These are phyloP conservation scores for Naematelia aurantialba DNA, from an alignment of 768 basidiomycete genomes.

Conservation along the genomic window DNA sequence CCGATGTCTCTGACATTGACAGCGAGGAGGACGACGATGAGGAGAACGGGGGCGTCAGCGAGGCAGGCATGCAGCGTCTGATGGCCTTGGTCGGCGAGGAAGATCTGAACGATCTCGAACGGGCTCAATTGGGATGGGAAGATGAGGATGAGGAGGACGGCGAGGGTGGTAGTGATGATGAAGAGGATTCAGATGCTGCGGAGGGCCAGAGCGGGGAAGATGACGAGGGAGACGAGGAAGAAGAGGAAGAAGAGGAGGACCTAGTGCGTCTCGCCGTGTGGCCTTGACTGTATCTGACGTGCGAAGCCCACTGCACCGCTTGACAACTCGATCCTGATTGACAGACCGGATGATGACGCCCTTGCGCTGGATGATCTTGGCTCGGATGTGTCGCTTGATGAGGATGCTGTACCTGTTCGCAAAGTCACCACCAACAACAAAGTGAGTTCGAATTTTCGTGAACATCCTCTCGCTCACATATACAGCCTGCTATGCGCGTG, in stretches of 20 bases:
- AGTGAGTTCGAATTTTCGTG: conserved; percentile 52
- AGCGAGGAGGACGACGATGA: conserved; percentile 46
- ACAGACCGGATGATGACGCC: conserved; percentile 49
- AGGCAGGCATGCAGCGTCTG: conserved; percentile 39
- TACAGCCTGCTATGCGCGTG: conserved; percentile 40
- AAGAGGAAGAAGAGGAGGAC: conserved; percentile 11
- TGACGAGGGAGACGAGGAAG: too few relatives aligned
- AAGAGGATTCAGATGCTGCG: conserved; percentile 31
- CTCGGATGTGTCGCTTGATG: conserved; percentile 59
- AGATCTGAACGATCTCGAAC: conserved; percentile 65
- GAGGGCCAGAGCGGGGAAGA: conserved; percentile 27
- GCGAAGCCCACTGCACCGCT: not conserved
- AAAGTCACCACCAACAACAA: conserved; percentile 80
- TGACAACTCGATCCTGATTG: conserved; percentile 38
- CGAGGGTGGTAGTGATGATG: conserved; percentile 42
- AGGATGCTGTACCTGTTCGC: conserved; percentile 74
- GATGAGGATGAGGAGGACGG: conserved; percentile 45
- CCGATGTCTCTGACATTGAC: conserved; percentile 21
- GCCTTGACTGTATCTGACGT: conserved; percentile 8
- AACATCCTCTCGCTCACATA: conserved; percentile 1
- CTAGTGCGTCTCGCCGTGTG: conserved; percentile 3
- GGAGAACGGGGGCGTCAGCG: conserved; percentile 40
- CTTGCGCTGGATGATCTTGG: conserved; percentile 63
- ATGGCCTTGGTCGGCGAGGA: conserved; percentile 52
- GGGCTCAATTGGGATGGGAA: conserved; percentile 55